Evolutionary conservation across 805 yeast species (phyloP), one percentile per base, ranked within the genome.

Genomic region (Clavispora asparagi): DNA sequence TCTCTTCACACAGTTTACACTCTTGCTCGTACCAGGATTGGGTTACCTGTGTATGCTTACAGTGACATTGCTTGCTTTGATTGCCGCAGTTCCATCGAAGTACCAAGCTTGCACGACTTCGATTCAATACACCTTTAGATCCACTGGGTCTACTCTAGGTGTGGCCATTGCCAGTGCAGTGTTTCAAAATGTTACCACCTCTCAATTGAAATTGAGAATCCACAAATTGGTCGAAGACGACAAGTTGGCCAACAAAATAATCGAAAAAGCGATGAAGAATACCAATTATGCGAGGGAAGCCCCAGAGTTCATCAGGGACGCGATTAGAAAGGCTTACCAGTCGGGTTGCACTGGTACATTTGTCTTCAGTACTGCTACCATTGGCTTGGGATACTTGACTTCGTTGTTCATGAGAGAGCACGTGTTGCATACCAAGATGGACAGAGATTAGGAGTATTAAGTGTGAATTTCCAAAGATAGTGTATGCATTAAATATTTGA

Each of bases 41-140:
- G 87, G 86, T 0, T 81, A 83, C 53, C 79, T 95, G 1, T 67
- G 79, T 4, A 73, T 81, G 61, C 71, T 87, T 50, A 87, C 95
- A 0, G 79, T 86, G 2, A 81, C 91, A 0, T 67, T 88, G 41
- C 64, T 87, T 31, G 85, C 95, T 0, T 73, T 88, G 64, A 85
- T 88, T 44, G 83, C 94, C 0, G 79, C 94, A 1, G 94, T 85
- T 2, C 82, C 85, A 9, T 63, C 71, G 19, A 74, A 77, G 43
- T 77, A 74, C 57, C 96, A 88, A 63, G 96, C 97, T 1, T 77
- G 89, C 17, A 85, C 92, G 2, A 90, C 97, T 0, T 87, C 96
- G 0, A 86, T 91, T 47, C 95, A 88, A 59, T 90, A 91, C 62
- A 90, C 91, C 0, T 88, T 86, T 70, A 75, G 95, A 58, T 83